Evolutionary conservation across 306 rosid species (phyloP).

Genomic region (Albizia julibrissin): DNA sequence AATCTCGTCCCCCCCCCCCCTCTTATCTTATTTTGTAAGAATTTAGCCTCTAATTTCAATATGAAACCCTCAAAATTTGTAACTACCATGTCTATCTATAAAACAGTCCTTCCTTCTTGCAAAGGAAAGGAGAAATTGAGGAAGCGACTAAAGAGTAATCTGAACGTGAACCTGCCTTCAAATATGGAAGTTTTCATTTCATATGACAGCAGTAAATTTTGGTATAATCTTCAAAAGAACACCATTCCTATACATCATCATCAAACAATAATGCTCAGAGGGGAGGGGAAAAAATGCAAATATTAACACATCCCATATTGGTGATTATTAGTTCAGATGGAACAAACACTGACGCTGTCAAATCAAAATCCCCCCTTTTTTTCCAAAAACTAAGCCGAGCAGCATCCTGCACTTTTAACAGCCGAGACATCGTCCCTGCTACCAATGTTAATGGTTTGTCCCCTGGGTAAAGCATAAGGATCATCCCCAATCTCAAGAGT

Average conservation of each 20-base stretch:
- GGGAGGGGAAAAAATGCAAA: conserved; percentile 6
- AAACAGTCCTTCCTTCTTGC: neutral
- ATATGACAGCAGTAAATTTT: conserved; percentile 19
- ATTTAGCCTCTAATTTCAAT: too few relatives aligned
- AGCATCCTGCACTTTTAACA: conserved; percentile 69
- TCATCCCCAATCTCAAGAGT: conserved; percentile 83
- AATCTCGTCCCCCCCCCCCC: too few relatives aligned
- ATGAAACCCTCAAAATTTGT: too few relatives aligned
- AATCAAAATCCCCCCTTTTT: conserved; percentile 8
- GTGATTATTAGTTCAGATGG: conserved; percentile 24
- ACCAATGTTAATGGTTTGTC: conserved; percentile 75
- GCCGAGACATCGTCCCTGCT: conserved; percentile 76
- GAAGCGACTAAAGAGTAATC: neutral
- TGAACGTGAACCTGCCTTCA: conserved; percentile 12
- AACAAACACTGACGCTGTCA: conserved; percentile 16
- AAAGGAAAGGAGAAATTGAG: neutral
- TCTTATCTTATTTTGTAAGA: too few relatives aligned
- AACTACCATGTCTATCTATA: too few relatives aligned
- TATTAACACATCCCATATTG: conserved; percentile 35
- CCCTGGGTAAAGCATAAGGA: conserved; percentile 74
- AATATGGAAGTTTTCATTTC: neutral
- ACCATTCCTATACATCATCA: conserved; percentile 33
- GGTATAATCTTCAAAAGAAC: conserved; percentile 22
- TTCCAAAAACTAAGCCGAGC: conserved; percentile 56
- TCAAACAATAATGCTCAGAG: conserved; percentile 35